Evolutionary conservation across 2,329 filamentous ascomycete genomes (phyloP).

Genomic region (Stachybotrys elegans): DNA sequence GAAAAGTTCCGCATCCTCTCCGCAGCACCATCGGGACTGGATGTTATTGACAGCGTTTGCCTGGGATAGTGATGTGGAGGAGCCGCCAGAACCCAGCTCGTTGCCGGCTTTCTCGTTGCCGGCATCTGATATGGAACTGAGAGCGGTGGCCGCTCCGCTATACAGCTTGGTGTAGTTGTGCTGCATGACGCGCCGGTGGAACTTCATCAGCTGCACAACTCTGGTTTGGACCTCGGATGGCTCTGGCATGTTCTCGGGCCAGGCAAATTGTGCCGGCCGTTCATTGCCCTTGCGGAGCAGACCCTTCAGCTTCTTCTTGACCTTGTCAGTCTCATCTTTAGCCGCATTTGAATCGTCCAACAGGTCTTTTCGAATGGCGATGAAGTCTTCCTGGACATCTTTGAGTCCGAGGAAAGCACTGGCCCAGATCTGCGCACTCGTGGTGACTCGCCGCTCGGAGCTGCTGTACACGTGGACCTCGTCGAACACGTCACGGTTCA

Average conservation of each 20-base stretch:
- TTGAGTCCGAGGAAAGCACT: constrained; percentile 83
- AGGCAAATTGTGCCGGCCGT: constrained; percentile 93
- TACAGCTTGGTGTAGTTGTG: constrained; percentile 83
- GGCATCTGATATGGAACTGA: constrained; percentile 51
- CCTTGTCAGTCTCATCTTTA: constrained; percentile 99
- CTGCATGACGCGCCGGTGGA: constrained; percentile 91
- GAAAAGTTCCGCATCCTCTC: constrained; percentile 91
- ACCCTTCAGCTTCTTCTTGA: constrained; percentile 98
- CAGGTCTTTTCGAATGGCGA: constrained; percentile 87
- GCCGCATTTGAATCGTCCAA: constrained; percentile 97
- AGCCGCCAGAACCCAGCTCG: constrained; percentile 35
- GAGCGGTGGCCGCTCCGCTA: constrained; percentile 58
- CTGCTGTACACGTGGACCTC: constrained; percentile 95
- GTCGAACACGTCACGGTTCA: constrained; percentile 88
- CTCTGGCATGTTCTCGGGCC: constrained; percentile 92
- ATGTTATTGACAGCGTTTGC: constrained; percentile 63
- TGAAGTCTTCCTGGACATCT: constrained; percentile 75
- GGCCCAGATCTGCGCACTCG: constrained; percentile 94
- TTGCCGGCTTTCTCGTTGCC: constrained; percentile 39
- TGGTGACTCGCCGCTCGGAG: constrained; percentile 89
- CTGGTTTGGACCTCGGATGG: constrained; percentile 88
- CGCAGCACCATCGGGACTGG: constrained; percentile 91
- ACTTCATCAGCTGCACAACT: constrained; percentile 95
- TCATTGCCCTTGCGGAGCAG: constrained; percentile 88
- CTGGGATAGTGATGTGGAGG: constrained; percentile 50